These are phyloP conservation scores for Aspergillus pseudotamarii DNA, from an alignment of 2,329 filamentous ascomycete species.

Conservation along the genomic window DNA sequence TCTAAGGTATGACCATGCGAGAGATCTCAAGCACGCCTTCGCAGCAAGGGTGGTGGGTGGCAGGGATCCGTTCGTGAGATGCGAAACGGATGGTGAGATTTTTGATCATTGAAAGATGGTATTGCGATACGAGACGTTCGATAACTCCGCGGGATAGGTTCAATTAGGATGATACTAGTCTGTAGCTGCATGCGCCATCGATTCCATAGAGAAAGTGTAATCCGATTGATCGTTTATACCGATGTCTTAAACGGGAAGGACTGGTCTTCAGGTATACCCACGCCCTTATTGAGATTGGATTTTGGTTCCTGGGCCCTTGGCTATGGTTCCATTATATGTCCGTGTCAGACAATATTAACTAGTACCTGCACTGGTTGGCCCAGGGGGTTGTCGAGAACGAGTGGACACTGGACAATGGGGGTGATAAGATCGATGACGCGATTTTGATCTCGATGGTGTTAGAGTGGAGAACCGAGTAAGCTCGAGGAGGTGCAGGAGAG, in stretches of 20 bases:
- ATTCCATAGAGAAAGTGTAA: neutral
- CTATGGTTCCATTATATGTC: neutral
- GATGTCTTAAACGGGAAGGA: neutral
- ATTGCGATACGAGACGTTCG: neutral
- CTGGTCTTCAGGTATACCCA: neutral
- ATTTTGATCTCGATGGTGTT: constrained; percentile 37
- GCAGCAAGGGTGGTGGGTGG: neutral
- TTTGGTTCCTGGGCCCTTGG: neutral
- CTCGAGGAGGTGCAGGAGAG: neutral
- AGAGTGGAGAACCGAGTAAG: constrained; percentile 18
- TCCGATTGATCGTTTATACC: neutral
- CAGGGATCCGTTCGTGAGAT: neutral
- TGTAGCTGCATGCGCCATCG: neutral
- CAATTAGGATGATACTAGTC: neutral
- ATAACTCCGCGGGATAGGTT: neutral
- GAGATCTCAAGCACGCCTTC: neutral
- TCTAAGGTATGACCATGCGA: neutral
- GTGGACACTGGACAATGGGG: neutral
- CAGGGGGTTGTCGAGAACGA: neutral
- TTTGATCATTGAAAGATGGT: neutral
- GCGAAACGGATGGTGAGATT: neutral
- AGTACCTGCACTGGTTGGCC: neutral
- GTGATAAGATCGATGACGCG: constrained; percentile 37
- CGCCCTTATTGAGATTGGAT: neutral
- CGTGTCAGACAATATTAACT: neutral